Evolutionary conservation across 2,329 filamentous ascomycete species (phyloP).

Genomic region (Orbilia ellipsospora): DNA sequence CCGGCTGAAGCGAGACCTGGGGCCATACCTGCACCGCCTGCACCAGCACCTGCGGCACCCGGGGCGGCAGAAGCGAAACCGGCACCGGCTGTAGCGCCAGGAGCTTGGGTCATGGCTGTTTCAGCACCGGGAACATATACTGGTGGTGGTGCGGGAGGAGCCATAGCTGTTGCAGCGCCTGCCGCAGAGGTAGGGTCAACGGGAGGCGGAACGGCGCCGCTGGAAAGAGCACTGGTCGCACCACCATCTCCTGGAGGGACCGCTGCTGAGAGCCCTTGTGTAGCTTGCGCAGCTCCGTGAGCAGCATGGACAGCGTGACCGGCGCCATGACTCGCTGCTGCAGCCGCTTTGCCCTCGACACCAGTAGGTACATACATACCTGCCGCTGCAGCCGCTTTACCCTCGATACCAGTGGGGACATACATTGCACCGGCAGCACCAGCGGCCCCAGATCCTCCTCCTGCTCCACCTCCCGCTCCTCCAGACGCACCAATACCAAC

Average conservation of each 20-base stretch:
- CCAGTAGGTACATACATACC: slow-evolving; percentile 36
- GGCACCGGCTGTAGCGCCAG: neutral
- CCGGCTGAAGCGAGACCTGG: neutral
- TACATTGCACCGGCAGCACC: slow-evolving; percentile 48
- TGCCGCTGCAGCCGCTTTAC: slow-evolving; percentile 41
- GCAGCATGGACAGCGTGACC: slow-evolving; percentile 23
- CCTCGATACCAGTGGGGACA: slow-evolving; percentile 43
- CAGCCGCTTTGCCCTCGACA: slow-evolving; percentile 25
- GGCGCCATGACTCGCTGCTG: slow-evolving; percentile 12
- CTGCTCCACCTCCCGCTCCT: slow-evolving; percentile 25
- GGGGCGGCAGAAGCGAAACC: neutral
- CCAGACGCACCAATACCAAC: slow-evolving; percentile 22
- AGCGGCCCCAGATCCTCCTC: slow-evolving; percentile 34
- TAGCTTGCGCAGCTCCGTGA: slow-evolving; percentile 39
- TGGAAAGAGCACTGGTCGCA: neutral
- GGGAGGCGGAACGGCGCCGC: neutral
- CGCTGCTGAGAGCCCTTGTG: slow-evolving; percentile 34
- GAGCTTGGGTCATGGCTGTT: neutral
- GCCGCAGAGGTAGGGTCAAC: neutral
- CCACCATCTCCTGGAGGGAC: slow-evolving; percentile 32
- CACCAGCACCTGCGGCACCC: neutral
- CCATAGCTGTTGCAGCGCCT: neutral
- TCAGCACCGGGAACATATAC: neutral
- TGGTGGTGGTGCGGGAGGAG: slow-evolving; percentile 1
- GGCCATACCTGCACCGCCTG: slow-evolving; percentile 4